Base-by-base conservation (phyloP, 2,329 filamentous ascomycete species). In the Westerdykella aurantiaca region DNA sequence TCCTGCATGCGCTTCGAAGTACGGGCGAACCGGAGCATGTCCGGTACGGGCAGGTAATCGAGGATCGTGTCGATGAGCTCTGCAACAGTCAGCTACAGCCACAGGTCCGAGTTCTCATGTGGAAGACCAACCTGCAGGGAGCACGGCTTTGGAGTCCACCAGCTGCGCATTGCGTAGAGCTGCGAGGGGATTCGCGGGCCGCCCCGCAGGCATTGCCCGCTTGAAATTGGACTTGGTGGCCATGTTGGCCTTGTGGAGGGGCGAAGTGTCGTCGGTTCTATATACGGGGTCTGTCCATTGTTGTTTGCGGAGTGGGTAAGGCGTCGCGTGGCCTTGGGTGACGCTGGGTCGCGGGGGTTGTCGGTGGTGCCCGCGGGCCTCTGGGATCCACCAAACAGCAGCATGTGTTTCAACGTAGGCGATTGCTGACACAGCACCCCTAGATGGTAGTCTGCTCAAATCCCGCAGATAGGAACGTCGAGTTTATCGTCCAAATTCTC, bases 1-100 rank as follows among this genome's bases (percentile, higher is more conserved):
- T 98, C 93, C 63, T 86, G 85, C 77, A 97, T 81, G 48, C 88
- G 86, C 61, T 81, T 85, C 46, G 88, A 95, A 18, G 86, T 83
- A 50, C 85, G 83, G 37, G 93, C 91, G 63, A 88, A 91, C 54
- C 82, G 81, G 64, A 97, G 79, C 58, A 95, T 83, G 66, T 96
- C 91, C 47, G 84, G 73, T 22, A 95, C 79, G 33, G 88, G 85
- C 33, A 97, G 80, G 70, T 94, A 89, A 63, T 96, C 88, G 61
- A 98, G 79, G 53, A 98, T 89, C 0, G 82, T 79, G 23, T 85
- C 85, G 56, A 97, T 80, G 54, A 97, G 88, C 72, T 97, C 91
- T 88, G 40, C 16, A 39, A 39, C 17, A 13, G 29, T 52, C 33
- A 50, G 48, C 14, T 6, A 34, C 6, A 29, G 4, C 4, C 10